Evolutionary conservation across 441 rosid genomes (phyloP).

Genomic region (Kokia cookei): DNA sequence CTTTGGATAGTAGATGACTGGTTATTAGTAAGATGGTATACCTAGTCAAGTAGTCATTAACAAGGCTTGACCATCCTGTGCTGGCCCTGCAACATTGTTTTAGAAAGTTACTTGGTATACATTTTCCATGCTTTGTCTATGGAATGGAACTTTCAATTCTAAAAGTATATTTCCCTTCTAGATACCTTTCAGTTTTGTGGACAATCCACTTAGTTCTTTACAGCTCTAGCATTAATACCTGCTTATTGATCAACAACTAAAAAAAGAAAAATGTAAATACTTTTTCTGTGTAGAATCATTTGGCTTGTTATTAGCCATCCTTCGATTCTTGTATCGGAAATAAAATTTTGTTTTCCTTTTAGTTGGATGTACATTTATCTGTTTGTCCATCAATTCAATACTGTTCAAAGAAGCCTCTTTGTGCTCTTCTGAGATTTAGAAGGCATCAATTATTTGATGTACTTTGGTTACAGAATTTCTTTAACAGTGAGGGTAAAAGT

Average conservation of each 20-base stretch:
- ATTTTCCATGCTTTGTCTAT: no score
- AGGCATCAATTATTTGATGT: not conserved
- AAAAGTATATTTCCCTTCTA: no score
- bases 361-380: not conserved
- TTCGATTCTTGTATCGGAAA: not conserved
- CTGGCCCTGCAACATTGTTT: not conserved
- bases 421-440: not conserved
- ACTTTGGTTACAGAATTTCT: not conserved
- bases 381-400: not conserved
- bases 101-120: not conserved
- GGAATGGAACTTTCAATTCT: no score
- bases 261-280: no score
- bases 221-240: not conserved
- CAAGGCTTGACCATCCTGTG: not conserved
- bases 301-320: not conserved
- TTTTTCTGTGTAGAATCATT: not conserved
- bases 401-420: not conserved
- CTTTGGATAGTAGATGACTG: not conserved
- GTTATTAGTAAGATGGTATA: not conserved
- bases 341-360: not conserved
- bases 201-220: not conserved
- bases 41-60: not conserved
- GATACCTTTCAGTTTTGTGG: not conserved
- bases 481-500: not conserved
- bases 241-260: not conserved